These are phyloP conservation scores for Papilionanthe hybrid DNA, from an alignment of 116 monocot species.

Conservation along the genomic window DNA sequence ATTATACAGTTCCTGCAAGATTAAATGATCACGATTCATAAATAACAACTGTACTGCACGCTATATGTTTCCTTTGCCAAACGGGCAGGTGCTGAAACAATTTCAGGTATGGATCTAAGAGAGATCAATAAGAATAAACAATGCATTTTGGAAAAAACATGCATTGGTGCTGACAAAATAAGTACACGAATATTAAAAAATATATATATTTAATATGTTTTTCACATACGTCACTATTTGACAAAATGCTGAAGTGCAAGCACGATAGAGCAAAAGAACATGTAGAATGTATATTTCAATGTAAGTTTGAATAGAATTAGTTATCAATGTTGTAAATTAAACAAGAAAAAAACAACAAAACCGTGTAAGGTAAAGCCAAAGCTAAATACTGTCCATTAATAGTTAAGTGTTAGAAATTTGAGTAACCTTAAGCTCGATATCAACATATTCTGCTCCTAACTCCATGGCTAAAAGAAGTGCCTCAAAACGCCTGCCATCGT, in stretches of 20 bases:
- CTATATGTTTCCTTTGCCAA: neutral
- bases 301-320: neutral
- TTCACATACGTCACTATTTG: neutral
- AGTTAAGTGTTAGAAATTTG: neutral
- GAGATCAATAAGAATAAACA: neutral
- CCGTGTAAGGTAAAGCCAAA: neutral
- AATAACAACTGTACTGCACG: neutral
- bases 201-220: neutral
- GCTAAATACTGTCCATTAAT: neutral
- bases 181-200: neutral
- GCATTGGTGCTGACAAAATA: neutral
- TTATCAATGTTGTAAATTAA: neutral
- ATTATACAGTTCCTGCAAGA: neutral
- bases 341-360: neutral
- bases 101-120: neutral
- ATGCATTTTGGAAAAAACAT: neutral
- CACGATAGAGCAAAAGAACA: conserved; percentile 1
- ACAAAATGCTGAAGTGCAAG: neutral
- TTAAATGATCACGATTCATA: neutral
- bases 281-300: conserved; percentile 1
- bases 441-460: conserved; percentile 88
- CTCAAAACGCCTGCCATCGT: conserved; percentile 55
- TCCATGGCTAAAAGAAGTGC: conserved; percentile 77
- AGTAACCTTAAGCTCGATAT: conserved; percentile 83
- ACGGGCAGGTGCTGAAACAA: neutral